Conservation (phyloP, 1,284 basidiomycete species). For the Sporisorium iseilematis-ciliati region DNA sequence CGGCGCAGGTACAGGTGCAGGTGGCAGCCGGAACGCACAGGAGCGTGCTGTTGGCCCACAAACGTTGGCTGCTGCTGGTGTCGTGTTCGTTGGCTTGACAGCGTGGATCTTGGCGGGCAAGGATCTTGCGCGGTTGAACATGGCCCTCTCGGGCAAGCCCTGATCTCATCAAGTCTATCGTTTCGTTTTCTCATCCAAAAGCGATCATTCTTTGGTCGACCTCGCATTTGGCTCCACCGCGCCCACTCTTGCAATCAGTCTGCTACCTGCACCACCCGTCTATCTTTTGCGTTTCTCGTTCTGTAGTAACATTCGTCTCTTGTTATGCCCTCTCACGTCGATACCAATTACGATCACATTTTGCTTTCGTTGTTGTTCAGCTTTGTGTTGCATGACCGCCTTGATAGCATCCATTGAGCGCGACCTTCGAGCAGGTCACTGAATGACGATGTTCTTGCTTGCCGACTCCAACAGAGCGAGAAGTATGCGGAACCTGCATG, state of each 20-base stretch:
- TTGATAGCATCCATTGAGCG: background rate
- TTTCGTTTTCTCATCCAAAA: background rate
- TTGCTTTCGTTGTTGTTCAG: no score
- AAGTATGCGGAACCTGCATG: no score
- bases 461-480: no score
- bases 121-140: constrained; percentile 26
- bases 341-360: constrained; percentile 31
- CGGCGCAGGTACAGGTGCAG: constrained; percentile 1
- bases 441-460: no score
- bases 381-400: no score
- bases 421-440: no score
- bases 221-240: background rate
- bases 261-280: background rate
- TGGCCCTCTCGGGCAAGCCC: constrained; percentile 31
- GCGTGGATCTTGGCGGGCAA: constrained; percentile 54
- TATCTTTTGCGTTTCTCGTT: background rate
- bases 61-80: constrained; percentile 48
- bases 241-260: background rate
- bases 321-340: constrained; percentile 26
- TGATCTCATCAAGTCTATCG: background rate
- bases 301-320: constrained; percentile 15
- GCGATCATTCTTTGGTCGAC: background rate
- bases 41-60: constrained; percentile 22
- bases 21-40: constrained; percentile 15
- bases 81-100: constrained; percentile 49